Evolutionary conservation across 1,284 basidiomycete genomes (phyloP).

Genomic region (Cystobasidiaceae sp.): DNA sequence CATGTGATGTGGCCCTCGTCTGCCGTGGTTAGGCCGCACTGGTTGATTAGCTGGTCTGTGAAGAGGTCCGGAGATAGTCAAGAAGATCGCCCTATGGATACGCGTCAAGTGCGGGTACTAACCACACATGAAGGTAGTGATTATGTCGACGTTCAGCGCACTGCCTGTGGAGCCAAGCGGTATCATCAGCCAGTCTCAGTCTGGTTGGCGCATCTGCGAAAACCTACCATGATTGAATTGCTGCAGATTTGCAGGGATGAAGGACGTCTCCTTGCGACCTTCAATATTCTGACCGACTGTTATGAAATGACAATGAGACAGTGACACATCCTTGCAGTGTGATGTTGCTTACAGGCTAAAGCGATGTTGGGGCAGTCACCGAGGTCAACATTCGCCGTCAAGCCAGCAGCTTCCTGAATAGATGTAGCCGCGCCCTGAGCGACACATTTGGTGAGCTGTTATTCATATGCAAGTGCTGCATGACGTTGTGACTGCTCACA

Average conservation of each 20-base stretch:
- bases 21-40: slow-evolving; percentile 40
- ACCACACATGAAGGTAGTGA: too few relatives aligned
- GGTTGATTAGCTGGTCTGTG: slow-evolving; percentile 46
- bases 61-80: too few relatives aligned
- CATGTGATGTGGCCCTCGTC: slow-evolving; percentile 31
- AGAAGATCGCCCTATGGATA: too few relatives aligned
- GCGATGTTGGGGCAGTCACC: slow-evolving; percentile 3
- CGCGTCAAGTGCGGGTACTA: too few relatives aligned
- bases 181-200: too few relatives aligned
- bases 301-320: too few relatives aligned
- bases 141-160: not conserved
- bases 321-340: too few relatives aligned
- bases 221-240: slow-evolving; percentile 39
- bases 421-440: not conserved
- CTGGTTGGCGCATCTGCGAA: not conserved
- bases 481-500: too few relatives aligned
- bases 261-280: slow-evolving; percentile 54
- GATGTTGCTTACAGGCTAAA: not conserved
- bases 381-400: not conserved
- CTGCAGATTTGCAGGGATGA: slow-evolving; percentile 31
- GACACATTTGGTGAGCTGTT: not conserved
- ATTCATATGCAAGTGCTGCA: too few relatives aligned
- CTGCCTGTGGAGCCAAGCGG: too few relatives aligned
- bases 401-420: not conserved
- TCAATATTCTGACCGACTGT: slow-evolving; percentile 59